Evolutionary conservation across 495 filamentous ascomycete species (phyloP).

Genomic region (Penicillium bialowiezense): DNA sequence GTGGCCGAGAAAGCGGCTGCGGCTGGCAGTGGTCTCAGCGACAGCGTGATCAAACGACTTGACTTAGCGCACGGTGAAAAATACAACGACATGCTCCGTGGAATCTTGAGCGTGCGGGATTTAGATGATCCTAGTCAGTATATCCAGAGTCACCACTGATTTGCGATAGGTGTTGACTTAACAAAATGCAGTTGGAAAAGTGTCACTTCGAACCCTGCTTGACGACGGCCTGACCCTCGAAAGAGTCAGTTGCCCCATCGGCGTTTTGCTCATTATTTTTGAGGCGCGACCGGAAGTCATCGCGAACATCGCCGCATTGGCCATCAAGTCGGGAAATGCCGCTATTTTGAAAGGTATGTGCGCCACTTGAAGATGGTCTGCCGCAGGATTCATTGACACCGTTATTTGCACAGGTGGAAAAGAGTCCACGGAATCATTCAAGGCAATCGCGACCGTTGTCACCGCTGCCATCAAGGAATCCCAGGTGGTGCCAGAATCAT

Average conservation of each 20-base stretch:
- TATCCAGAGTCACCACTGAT: too few relatives aligned
- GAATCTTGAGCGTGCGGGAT: slow-evolving; percentile 83
- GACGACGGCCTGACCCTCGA: slow-evolving; percentile 85
- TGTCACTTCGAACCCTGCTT: slow-evolving; percentile 78
- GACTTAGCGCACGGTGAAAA: slow-evolving; percentile 84
- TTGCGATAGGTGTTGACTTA: background rate
- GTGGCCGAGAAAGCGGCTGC: slow-evolving; percentile 58
- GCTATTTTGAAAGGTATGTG: slow-evolving; percentile 85
- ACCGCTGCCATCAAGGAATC: slow-evolving; percentile 72
- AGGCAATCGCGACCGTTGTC: slow-evolving; percentile 82
- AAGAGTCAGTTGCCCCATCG: slow-evolving; percentile 88
- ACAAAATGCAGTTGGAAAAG: slow-evolving; percentile 66
- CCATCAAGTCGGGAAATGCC: slow-evolving; percentile 96
- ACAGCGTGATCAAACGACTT: slow-evolving; percentile 86
- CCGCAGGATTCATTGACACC: background rate
- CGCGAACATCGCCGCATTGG: slow-evolving; percentile 95
- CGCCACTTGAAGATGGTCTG: background rate
- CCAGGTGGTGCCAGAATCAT: slow-evolving; percentile 79
- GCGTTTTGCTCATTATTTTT: slow-evolving; percentile 94
- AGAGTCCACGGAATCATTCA: slow-evolving; percentile 90
- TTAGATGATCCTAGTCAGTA: slow-evolving; percentile 85
- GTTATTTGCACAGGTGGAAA: slow-evolving; percentile 72
- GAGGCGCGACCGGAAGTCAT: slow-evolving; percentile 98
- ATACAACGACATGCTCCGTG: slow-evolving; percentile 96
- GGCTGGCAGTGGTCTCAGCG: slow-evolving; percentile 71